These are phyloP conservation scores for Phytophthora foliorum DNA, from an alignment of 352 stramenopile genomes.

Conservation along the genomic window DNA sequence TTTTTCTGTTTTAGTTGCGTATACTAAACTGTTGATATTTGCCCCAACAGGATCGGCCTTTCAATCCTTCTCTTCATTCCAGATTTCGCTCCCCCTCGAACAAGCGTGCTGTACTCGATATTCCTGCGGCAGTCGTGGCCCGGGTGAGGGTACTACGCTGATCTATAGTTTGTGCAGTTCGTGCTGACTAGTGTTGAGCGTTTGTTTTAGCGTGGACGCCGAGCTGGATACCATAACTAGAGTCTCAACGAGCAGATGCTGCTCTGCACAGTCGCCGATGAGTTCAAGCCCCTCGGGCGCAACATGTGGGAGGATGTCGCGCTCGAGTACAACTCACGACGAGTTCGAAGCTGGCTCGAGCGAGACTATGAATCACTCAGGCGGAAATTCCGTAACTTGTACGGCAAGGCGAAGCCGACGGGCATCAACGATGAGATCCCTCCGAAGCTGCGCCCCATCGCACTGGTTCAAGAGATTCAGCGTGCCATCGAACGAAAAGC, in stretches of 20 bases:
- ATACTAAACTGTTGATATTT: no score
- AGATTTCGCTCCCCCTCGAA: no score
- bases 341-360: background rate
- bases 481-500: background rate
- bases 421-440: background rate
- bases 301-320: background rate
- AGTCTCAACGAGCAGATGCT: constrained; percentile 2
- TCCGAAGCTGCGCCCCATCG: background rate
- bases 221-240: background rate
- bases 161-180: no score
- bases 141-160: no score
- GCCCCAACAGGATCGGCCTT: no score
- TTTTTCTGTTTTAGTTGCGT: no score
- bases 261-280: background rate
- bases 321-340: background rate
- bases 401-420: background rate
- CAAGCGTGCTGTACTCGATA: no score
- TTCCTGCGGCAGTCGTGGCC: no score
- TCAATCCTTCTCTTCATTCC: no score
- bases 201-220: background rate
- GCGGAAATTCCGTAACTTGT: background rate
- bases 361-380: background rate
- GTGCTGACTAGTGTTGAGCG: no score
- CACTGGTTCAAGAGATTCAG: background rate
- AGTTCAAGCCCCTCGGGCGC: background rate